phyloP scores from a whole-genome alignment of 371 early-diverging fungal species.

The Mortierella sp. region DNA sequence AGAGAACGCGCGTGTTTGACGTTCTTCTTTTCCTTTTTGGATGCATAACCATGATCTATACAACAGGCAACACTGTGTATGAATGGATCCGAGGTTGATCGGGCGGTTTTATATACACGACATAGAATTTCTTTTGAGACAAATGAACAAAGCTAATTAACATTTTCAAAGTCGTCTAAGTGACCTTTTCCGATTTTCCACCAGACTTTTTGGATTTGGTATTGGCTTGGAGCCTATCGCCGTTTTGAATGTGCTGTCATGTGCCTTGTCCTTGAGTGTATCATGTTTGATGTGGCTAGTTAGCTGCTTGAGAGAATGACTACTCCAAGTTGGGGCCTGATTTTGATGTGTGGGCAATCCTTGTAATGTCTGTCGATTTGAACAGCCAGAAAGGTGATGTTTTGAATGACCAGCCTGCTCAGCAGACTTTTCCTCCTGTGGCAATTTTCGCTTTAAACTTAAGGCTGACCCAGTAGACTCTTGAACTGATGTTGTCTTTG shows the following conservation, averaged over 20 bases:
- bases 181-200: conserved; percentile 14
- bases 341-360: conserved; percentile 16
- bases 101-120: background rate
- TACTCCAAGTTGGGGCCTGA: conserved; percentile 4
- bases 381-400: background rate
- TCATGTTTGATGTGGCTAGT: conserved; percentile 6
- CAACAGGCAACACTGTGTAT: conserved; percentile 78
- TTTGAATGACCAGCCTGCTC: conserved; percentile 10
- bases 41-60: conserved; percentile 77
- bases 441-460: conserved; percentile 8
- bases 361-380: conserved; percentile 15
- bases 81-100: conserved; percentile 63
- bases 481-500: background rate
- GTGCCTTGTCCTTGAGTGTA: conserved; percentile 3
- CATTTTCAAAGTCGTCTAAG: conserved; percentile 18
- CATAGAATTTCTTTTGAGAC: background rate
- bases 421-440: background rate
- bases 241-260: background rate
- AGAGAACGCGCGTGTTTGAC: conserved; percentile 63
- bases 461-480: background rate
- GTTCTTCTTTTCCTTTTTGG: conserved; percentile 78
- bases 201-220: background rate
- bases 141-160: background rate
- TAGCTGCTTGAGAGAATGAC: conserved; percentile 5
- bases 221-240: background rate